Evolutionary conservation across 108 stramenopile genomes (phyloP).

Genomic region (Pseudonitzschia multiseries): DNA sequence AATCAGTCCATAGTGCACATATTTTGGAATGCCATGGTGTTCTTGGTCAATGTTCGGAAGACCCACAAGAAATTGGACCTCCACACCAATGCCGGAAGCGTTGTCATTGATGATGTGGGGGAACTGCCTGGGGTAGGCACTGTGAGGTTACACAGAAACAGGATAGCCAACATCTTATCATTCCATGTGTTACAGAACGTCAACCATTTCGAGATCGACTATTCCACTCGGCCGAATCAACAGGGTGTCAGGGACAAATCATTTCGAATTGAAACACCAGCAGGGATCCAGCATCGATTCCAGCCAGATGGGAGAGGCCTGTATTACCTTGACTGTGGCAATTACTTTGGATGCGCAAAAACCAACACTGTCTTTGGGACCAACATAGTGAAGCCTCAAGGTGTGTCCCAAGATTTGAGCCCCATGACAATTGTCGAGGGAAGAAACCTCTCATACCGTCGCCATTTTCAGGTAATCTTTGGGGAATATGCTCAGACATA

Average conservation of each 20-base stretch:
- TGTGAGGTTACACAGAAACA: constrained; percentile 26
- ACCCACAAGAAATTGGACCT: neutral
- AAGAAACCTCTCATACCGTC: too few species aligned
- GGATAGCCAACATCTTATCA: constrained; percentile 40
- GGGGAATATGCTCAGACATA: too few species aligned
- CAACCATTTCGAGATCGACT: neutral
- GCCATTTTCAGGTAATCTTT: too few species aligned
- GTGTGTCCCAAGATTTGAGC: too few species aligned
- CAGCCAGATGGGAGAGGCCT: neutral
- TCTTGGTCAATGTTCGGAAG: constrained; percentile 40
- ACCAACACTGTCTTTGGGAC: neutral
- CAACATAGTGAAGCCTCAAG: neutral
- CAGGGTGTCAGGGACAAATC: constrained; percentile 1
- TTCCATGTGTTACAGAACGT: neutral
- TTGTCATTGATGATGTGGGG: constrained; percentile 25
- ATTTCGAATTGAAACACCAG: constrained; percentile 23
- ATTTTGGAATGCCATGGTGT: too few species aligned
- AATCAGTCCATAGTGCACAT: constrained; percentile 38
- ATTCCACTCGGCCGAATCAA: neutral
- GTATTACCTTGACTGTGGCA: neutral
- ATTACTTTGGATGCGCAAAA: constrained; percentile 18
- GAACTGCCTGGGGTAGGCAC: constrained; percentile 31
- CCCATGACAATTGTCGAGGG: too few species aligned
- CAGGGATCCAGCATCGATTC: constrained; percentile 13
- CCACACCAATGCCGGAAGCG: too few species aligned